Conservation (phyloP, 129 eudicot genomes). For the Chrysanthemum seticuspe region DNA sequence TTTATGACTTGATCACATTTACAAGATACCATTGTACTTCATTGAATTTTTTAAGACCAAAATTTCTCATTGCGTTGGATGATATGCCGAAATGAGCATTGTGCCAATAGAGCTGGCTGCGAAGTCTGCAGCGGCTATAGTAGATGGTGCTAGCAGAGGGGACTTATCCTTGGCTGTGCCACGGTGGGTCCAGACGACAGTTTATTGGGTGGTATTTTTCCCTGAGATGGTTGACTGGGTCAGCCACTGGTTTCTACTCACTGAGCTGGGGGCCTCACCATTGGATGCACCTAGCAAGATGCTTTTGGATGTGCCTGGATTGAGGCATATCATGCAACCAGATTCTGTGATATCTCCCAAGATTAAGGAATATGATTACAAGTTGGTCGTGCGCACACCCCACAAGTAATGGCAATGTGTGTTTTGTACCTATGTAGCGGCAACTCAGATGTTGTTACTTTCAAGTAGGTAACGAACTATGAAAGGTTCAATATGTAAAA, state of each 20-base stretch:
- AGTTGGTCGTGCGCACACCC: background rate
- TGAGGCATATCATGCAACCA: constrained; percentile 23
- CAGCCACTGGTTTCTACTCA: constrained; percentile 11
- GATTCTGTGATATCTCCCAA: constrained; percentile 18
- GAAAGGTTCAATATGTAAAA: background rate
- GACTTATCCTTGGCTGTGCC: constrained; percentile 29
- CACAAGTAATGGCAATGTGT: background rate
- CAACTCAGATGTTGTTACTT: background rate
- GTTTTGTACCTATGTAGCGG: background rate
- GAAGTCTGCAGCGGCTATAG: constrained; percentile 19
- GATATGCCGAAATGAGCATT: constrained; percentile 29
- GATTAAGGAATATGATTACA: constrained; percentile 23
- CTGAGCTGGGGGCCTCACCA: constrained; percentile 26
- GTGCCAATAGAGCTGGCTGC: constrained; percentile 31
- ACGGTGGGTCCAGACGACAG: constrained; percentile 28
- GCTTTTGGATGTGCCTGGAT: constrained; percentile 27
- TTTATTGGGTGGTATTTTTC: constrained; percentile 33
- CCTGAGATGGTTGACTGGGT: constrained; percentile 33
- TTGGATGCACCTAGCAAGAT: constrained; percentile 30
- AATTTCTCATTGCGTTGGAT: background rate
- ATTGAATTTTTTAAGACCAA: background rate
- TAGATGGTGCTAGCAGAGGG: constrained; percentile 32
- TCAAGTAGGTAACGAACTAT: background rate
- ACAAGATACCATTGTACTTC: background rate
- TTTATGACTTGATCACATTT: no score